Conservation (phyloP, 495 filamentous ascomycete genomes). For the Penicillium malachiteum region DNA sequence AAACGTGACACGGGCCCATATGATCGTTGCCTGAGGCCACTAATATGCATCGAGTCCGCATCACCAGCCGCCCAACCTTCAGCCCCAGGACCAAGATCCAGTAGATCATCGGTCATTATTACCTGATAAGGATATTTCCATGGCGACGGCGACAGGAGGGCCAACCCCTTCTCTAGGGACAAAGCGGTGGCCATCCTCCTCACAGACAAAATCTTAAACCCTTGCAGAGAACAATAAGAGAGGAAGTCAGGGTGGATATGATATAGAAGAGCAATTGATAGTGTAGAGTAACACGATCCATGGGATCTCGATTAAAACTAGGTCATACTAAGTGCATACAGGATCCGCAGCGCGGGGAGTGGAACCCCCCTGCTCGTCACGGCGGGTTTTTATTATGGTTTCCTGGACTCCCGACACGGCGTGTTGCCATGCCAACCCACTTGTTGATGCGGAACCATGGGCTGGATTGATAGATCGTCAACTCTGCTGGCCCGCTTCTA, state of each 20-base stretch:
- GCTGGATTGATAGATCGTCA: constrained; percentile 37
- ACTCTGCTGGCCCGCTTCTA: constrained; percentile 27
- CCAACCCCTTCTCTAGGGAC: constrained; percentile 9
- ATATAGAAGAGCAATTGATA: constrained; percentile 1
- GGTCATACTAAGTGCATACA: constrained; percentile 1
- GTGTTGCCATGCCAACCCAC: constrained; percentile 47
- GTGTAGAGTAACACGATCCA: constrained; percentile 2
- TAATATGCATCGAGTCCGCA: constrained; percentile 15
- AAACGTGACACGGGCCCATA: neutral
- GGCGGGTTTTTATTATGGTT: constrained; percentile 22
- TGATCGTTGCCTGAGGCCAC: constrained; percentile 12
- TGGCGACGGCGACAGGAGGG: constrained; percentile 20
- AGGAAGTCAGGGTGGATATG: constrained; percentile 10
- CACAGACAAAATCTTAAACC: constrained; percentile 13
- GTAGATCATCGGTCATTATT: constrained; percentile 14
- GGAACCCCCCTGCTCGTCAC: constrained; percentile 22
- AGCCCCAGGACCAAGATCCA: constrained; percentile 11
- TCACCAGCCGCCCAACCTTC: neutral
- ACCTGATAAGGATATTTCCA: constrained; percentile 18
- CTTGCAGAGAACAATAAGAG: constrained; percentile 19
- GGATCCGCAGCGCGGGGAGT: constrained; percentile 13
- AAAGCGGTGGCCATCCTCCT: constrained; percentile 10
- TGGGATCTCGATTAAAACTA: constrained; percentile 11
- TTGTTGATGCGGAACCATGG: constrained; percentile 48
- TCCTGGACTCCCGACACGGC: constrained; percentile 31